Conservation (phyloP, 345 rosid genomes). For the Eucalyptus tenuipes region DNA sequence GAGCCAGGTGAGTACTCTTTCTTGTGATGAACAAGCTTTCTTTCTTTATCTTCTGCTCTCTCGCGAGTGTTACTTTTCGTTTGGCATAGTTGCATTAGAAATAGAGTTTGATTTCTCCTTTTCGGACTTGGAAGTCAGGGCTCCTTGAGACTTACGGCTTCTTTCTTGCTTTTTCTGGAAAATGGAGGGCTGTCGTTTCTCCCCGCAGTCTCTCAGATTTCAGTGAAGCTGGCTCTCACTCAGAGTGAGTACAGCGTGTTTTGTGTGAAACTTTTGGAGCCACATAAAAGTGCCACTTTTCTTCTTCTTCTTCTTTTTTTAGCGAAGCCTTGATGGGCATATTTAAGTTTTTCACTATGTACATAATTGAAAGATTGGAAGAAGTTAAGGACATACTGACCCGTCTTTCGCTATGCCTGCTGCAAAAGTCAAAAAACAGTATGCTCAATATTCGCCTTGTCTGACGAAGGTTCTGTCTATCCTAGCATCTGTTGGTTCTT, state of each 20-base stretch:
- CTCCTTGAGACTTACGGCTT: neutral
- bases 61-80: neutral
- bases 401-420: neutral
- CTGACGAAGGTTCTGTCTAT: neutral
- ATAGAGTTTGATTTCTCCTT: neutral
- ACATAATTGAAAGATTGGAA: neutral
- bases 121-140: neutral
- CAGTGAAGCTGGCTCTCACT: neutral
- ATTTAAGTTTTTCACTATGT: neutral
- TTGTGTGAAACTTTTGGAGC: neutral
- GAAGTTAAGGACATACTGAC: neutral
- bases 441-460: neutral
- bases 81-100: neutral
- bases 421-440: neutral
- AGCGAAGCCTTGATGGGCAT: neutral
- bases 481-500: neutral
- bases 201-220: neutral
- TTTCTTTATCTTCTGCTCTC: neutral
- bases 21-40: neutral
- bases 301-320: too few species aligned
- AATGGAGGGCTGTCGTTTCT: neutral
- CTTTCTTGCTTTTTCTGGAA: neutral
- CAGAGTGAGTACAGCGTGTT: neutral
- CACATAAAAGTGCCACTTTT: neutral
- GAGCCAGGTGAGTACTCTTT: neutral